Conservation (phyloP, 352 stramenopile genomes). For the Pythium scleroteichum region DNA sequence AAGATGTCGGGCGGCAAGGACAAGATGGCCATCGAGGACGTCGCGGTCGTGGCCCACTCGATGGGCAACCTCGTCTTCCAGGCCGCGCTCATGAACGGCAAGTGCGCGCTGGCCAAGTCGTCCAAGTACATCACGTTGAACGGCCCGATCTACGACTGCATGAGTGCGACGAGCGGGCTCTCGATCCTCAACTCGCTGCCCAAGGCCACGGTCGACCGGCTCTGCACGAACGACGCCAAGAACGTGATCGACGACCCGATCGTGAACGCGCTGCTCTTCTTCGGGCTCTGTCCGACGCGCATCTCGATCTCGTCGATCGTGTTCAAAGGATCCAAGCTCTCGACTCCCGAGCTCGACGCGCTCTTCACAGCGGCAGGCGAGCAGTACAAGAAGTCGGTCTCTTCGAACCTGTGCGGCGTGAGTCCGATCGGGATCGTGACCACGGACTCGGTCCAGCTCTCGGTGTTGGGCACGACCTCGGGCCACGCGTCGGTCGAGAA, state of each 20-base stretch:
- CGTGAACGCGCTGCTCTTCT: slow-evolving; percentile 11
- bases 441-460: slow-evolving; percentile 2
- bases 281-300: slow-evolving; percentile 13
- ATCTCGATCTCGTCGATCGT: slow-evolving; percentile 9
- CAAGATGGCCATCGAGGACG: slow-evolving; percentile 25
- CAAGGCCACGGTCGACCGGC: slow-evolving; percentile 7
- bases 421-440: slow-evolving; percentile 19
- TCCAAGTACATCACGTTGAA: slow-evolving; percentile 46
- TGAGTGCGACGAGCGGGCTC: slow-evolving; percentile 19
- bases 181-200: slow-evolving; percentile 22
- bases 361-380: slow-evolving; percentile 1
- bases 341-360: not conserved
- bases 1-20: slow-evolving; percentile 6
- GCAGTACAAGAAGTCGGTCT: slow-evolving; percentile 7
- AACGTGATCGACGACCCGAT: slow-evolving; percentile 8
- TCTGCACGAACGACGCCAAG: slow-evolving; percentile 25
- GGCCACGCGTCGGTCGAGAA: slow-evolving; percentile 18
- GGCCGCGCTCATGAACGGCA: slow-evolving; percentile 27
- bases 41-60: slow-evolving; percentile 45
- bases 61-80: slow-evolving; percentile 50
- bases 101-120: slow-evolving; percentile 29
- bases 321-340: slow-evolving; percentile 7
- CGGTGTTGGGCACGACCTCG: slow-evolving; percentile 8
- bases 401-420: slow-evolving; percentile 29
- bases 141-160: slow-evolving; percentile 36